Base-by-base conservation (phyloP, 2,329 filamentous ascomycete species). In the Ascocoryne sarcoides region DNA sequence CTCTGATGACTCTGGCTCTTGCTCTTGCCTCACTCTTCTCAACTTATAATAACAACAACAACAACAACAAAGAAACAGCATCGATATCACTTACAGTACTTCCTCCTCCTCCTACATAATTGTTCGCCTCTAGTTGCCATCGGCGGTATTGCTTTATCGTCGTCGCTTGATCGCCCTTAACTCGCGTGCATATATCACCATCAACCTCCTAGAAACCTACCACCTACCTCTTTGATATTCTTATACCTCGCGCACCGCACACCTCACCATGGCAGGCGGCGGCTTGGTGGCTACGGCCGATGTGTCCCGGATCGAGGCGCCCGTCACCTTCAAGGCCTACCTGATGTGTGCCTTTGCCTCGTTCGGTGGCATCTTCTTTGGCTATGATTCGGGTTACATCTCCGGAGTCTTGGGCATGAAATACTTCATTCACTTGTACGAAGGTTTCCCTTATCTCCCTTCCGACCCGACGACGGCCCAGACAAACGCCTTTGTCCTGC, bases 321-420 rank as follows among this genome's bases (percentile, higher is more conserved):
- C 79, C 51, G 72, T 83, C 53, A 83, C 79, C 49, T 64, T 75
- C 63, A 78, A 79, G 67, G 79, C 79, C 41, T 83, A 84, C 61
- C 46, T 81, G 37, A 73, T 83, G 57, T 83, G 79, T 62, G 79
- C 76, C 49, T 84, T 83, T 49, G 79, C 79, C 45, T 76, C 79
- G 23, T 82, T 83, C 46, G 79, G 79, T 55, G 79, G 76, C 62
- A 54, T 56, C 42, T 52, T 58, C 50, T 60, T 60, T 63, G 83
- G 83, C 36, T 88, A 84, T 63, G 83, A 87, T 56, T 84, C 81
- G 31, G 83, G 82, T 52, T 84, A 83, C 65, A 84, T 84, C 67
- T 78, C 76, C 59, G 77, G 77, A 58, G 53, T 56, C 8, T 48
- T 56, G 48, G 60, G 66, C 46, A 71, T 78, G 56, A 65, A 72